These are phyloP conservation scores for Zhuliangozyma parablackwelliae DNA, from an alignment of 1,139 yeast species.

Conservation along the genomic window DNA sequence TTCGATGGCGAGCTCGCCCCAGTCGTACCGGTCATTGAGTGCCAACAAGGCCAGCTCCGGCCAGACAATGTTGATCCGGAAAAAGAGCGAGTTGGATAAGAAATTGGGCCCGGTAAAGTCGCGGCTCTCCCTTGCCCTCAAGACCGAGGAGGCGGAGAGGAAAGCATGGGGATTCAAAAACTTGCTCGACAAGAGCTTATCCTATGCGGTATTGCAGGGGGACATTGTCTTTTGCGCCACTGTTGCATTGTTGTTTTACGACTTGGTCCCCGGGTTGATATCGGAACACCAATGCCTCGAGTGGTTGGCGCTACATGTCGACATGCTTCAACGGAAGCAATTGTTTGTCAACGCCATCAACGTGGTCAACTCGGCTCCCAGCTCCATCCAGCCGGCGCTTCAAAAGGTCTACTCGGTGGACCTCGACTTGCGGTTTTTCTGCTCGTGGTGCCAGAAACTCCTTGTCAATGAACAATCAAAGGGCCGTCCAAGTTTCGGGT, in stretches of 20 bases:
- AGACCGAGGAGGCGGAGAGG: constrained; percentile 24
- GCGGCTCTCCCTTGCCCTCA: constrained; percentile 19
- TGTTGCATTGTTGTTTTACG: constrained; percentile 53
- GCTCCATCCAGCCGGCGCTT: constrained; percentile 32
- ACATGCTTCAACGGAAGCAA: constrained; percentile 47
- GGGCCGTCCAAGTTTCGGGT: constrained; percentile 47
- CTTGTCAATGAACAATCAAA: constrained; percentile 62
- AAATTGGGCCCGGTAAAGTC: constrained; percentile 13
- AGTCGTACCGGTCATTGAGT: no score
- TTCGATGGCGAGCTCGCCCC: no score
- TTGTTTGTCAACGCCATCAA: constrained; percentile 57
- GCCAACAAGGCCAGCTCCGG: constrained; percentile 1
- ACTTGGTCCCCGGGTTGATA: constrained; percentile 16
- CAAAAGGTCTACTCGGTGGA: constrained; percentile 47
- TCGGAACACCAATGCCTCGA: constrained; percentile 31
- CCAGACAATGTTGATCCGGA: no score
- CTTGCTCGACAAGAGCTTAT: constrained; percentile 40
- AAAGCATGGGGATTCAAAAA: constrained; percentile 32
- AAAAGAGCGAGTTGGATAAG: no score
- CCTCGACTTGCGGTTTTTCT: constrained; percentile 53
- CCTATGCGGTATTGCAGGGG: constrained; percentile 59
- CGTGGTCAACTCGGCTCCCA: constrained; percentile 47
- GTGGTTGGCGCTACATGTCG: constrained; percentile 57
- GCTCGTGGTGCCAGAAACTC: constrained; percentile 63
- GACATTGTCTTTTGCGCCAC: constrained; percentile 63